phyloP scores from a whole-genome alignment of 139 green algal species.

The Chlorella sp. region DNA sequence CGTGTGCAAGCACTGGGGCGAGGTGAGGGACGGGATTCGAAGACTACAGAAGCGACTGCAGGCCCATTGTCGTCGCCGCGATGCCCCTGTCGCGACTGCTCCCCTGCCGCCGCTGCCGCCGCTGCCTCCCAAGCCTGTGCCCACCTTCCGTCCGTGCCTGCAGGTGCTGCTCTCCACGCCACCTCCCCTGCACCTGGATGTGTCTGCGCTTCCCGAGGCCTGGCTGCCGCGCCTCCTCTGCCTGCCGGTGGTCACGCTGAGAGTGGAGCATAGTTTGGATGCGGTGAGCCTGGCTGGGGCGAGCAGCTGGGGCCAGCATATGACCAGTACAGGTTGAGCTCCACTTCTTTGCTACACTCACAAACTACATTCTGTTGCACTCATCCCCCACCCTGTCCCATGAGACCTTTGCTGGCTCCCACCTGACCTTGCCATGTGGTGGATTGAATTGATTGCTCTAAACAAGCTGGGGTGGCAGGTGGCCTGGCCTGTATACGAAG shows the following conservation, averaged over 20 bases:
- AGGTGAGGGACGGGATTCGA: not conserved
- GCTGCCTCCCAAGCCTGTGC: not conserved
- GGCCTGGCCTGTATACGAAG: too few relatives aligned
- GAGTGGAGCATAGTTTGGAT: not conserved
- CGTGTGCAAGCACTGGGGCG: constrained; percentile 1
- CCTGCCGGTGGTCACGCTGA: not conserved
- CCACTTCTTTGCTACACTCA: not conserved
- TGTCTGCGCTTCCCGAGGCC: not conserved
- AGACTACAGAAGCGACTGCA: not conserved
- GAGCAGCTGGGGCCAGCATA: too few relatives aligned
- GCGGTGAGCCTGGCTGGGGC: not conserved
- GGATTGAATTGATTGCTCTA: too few relatives aligned
- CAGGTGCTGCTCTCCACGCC: constrained; percentile 17
- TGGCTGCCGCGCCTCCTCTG: constrained; percentile 13
- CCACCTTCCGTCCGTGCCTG: not conserved
- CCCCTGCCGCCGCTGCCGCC: not conserved
- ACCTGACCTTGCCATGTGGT: too few relatives aligned
- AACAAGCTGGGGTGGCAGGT: too few relatives aligned
- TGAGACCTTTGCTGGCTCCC: not conserved
- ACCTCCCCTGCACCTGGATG: not conserved
- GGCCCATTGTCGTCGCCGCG: not conserved
- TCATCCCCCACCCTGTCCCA: not conserved
- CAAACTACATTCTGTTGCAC: not conserved
- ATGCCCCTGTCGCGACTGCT: not conserved
- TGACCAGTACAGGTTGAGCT: not conserved